Conservation (phyloP, 2,329 filamentous ascomycete genomes). For the Dactylonectria macrodidyma region DNA sequence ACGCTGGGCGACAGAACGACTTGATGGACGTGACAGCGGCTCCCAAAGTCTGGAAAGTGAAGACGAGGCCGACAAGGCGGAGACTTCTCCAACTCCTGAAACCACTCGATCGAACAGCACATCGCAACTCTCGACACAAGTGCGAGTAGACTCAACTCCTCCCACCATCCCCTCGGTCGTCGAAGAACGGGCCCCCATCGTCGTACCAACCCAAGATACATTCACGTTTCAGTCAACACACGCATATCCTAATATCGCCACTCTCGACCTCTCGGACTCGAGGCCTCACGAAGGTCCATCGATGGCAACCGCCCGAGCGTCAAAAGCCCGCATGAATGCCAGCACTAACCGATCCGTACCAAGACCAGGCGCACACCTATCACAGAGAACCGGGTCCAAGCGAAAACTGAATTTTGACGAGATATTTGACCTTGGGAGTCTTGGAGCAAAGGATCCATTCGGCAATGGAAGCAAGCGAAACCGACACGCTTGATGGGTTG, state of each 20-base stretch:
- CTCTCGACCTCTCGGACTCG: constrained; percentile 71
- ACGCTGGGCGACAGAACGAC: constrained; percentile 77
- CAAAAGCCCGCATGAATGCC: constrained; percentile 50
- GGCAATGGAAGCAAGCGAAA: constrained; percentile 65
- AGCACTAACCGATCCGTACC: constrained; percentile 44
- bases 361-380: constrained; percentile 61
- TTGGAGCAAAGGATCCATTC: constrained; percentile 74
- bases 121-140: constrained; percentile 51
- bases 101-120: constrained; percentile 64
- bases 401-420: constrained; percentile 81
- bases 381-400: constrained; percentile 79
- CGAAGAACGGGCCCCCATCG: constrained; percentile 56
- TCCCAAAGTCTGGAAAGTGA: constrained; percentile 75
- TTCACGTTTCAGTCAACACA: constrained; percentile 81
- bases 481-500: constrained; percentile 59
- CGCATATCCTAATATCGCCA: constrained; percentile 73
- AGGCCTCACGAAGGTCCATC: constrained; percentile 57
- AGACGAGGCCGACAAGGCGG: constrained; percentile 77
- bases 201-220: constrained; percentile 69
- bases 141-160: constrained; percentile 46
- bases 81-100: constrained; percentile 72
- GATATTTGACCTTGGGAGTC: constrained; percentile 77
- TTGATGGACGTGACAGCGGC: constrained; percentile 73
- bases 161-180: constrained; percentile 45
- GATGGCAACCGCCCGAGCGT: constrained; percentile 43